These are phyloP conservation scores for Euphorbia peplus DNA, from an alignment of 345 rosid species.

Conservation along the genomic window DNA sequence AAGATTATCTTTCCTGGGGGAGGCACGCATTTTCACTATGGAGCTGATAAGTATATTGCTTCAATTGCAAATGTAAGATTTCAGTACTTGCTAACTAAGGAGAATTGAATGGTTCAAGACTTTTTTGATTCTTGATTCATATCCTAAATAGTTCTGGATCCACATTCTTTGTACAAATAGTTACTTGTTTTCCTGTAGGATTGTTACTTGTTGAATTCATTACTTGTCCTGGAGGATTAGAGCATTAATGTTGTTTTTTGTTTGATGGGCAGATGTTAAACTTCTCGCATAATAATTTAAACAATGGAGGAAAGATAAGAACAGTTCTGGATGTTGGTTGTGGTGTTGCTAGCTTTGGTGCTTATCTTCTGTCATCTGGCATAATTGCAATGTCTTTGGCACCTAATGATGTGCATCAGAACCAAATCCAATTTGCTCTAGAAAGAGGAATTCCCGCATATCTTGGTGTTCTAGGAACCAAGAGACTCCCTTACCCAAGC, in stretches of 20 bases:
- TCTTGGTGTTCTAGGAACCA: constrained; percentile 94
- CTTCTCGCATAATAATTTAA: constrained; percentile 63
- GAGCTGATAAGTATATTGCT: constrained; percentile 96
- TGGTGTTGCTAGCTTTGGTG: constrained; percentile 99
- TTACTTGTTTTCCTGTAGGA: constrained; percentile 6
- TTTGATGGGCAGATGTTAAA: constrained; percentile 85
- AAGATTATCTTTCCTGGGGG: constrained; percentile 95
- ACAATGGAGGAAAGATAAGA: constrained; percentile 71
- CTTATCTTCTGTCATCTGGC: constrained; percentile 80
- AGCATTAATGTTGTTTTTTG: constrained; percentile 10
- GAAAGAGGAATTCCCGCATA: constrained; percentile 99
- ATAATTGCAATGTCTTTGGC: constrained; percentile 88
- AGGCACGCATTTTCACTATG: constrained; percentile 98
- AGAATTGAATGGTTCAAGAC: not conserved
- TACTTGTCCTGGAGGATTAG: constrained; percentile 10
- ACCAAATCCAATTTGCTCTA: constrained; percentile 97
- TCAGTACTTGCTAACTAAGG: constrained; percentile 4
- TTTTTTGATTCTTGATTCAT: constrained; percentile 6
- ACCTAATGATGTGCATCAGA: constrained; percentile 98
- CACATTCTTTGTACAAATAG: not conserved
- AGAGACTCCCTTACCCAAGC: constrained; percentile 97
- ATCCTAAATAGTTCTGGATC: not conserved
- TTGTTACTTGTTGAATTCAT: not conserved
- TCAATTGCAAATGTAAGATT: constrained; percentile 81
- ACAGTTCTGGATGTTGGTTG: constrained; percentile 98